These are phyloP conservation scores for Oryza australiensis DNA, from an alignment of 176 grass and related monocot species.

Conservation along the genomic window DNA sequence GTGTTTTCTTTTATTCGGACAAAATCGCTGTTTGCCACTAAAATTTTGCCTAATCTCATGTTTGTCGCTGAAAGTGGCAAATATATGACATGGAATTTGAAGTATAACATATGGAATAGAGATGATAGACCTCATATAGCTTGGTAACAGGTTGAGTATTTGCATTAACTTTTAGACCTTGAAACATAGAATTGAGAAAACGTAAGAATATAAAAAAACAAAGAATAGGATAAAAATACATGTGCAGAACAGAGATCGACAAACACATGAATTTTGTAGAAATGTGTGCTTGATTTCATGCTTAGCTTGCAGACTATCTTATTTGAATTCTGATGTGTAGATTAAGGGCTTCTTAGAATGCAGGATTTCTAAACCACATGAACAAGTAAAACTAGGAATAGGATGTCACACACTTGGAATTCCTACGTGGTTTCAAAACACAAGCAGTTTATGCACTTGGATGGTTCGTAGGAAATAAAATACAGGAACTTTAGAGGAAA, in stretches of 20 bases:
- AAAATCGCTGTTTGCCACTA: not conserved
- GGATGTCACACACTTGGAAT: no score
- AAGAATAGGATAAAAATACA: no score
- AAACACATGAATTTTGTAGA: no score
- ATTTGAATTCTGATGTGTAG: not conserved
- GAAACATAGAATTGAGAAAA: no score
- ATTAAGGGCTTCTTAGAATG: not conserved
- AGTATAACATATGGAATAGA: not conserved
- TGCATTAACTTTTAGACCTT: not conserved
- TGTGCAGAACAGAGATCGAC: no score
- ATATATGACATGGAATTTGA: not conserved
- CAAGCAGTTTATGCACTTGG: no score
- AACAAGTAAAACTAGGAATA: no score
- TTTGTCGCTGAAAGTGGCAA: not conserved
- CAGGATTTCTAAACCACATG: no score
- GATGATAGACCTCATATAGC: not conserved
- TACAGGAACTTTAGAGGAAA: no score
- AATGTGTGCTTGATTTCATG: not conserved
- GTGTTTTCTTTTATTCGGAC: not conserved
- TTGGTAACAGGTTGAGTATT: not conserved
- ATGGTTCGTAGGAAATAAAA: no score
- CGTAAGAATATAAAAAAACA: no score
- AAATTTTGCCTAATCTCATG: not conserved
- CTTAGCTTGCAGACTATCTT: not conserved
- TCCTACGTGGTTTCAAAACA: no score